Evolutionary conservation across 2,329 filamentous ascomycete species (phyloP), one percentile per base, ranked within the genome.

Genomic region (Pseudogymnoascus pannorum): DNA sequence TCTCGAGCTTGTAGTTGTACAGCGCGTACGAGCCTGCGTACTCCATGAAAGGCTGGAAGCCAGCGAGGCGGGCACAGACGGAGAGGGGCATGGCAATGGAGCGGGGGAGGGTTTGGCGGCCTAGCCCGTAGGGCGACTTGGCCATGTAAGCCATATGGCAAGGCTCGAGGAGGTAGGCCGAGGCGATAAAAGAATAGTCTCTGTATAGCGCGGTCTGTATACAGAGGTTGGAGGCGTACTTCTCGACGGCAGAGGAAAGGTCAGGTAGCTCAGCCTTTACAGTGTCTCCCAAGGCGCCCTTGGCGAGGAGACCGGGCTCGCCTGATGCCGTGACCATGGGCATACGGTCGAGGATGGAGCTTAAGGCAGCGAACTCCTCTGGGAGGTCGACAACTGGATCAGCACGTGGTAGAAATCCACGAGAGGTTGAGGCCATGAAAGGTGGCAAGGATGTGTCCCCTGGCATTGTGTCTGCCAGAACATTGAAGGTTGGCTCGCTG

Each of bases 11-110:
- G 75, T 87, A 89, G 76, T 87, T 88, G 78, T 81, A 88, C 66
- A 87, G 81, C 59, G 84, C 87, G 70, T 87, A 87, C 60, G 81
- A 87, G 63, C 83, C 86, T 62, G 82, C 86, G 71, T 86, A 96
- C 70, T 94, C 91, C 89, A 96, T 93, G 77, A 95, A 96, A 2
- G 92, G 91, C 69, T 93, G 90, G 73, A 96, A 92, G 62, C 91
- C 87, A 66, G 79, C 78, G 75, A 96, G 80, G 71, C 92, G 85
- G 62, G 91, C 91, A 75, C 91, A 91, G 66, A 86, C 87, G 57
- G 89, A 88, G 71, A 97, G 91, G 0, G 92, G 92, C 35, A 87
- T 78, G n/a, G 91, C 84, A 68, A 96, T 86, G 68, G 85, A 83
- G 59, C 81, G 80, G 1, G 92, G 92, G 68, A 97, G 75, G 20